These are phyloP conservation scores for Penicillium sp. DNA, from an alignment of 2,329 filamentous ascomycete species.

Conservation along the genomic window DNA sequence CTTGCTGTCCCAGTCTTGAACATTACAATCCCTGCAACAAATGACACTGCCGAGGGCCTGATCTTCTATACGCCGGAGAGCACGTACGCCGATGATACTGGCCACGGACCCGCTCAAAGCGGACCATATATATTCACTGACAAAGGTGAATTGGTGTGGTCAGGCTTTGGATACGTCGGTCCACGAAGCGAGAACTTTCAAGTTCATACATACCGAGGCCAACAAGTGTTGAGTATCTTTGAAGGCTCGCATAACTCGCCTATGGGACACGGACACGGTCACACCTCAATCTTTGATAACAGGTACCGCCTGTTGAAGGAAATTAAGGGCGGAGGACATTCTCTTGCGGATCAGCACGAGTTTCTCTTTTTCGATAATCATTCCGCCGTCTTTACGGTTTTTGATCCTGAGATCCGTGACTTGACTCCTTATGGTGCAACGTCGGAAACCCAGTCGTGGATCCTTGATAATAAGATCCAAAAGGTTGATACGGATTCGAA, in stretches of 20 bases:
- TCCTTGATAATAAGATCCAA: constrained; percentile 10
- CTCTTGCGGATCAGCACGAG: too few relatives aligned
- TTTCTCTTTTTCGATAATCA: too few relatives aligned
- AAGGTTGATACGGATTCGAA: constrained; percentile 10
- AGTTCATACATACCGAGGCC: constrained; percentile 7
- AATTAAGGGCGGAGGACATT: constrained; percentile 8
- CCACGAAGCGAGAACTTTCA: constrained; percentile 14
- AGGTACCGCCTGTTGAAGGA: constrained; percentile 5
- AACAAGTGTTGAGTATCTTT: constrained; percentile 11
- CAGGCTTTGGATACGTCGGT: constrained; percentile 11
- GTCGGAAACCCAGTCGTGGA: too few relatives aligned
- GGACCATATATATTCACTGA: constrained; percentile 12
- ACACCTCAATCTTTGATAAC: constrained; percentile 11
- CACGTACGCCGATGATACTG: too few relatives aligned
- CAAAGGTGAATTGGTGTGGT: constrained; percentile 9
- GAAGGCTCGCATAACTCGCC: constrained; percentile 14
- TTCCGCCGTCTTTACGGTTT: too few relatives aligned
- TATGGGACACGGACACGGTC: constrained; percentile 11
- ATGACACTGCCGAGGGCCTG: too few relatives aligned
- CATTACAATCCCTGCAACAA: too few relatives aligned
- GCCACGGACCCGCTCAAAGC: neutral
- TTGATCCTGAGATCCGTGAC: too few relatives aligned
- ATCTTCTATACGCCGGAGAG: too few relatives aligned
- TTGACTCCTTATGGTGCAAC: too few relatives aligned
- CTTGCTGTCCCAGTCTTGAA: too few relatives aligned